A percentile compares a stretch with the other conserved stretches of the same genome.
phyloP scores from a whole-genome alignment of 2,329 filamentous ascomycete species.

The Didymella keratinophila region DNA sequence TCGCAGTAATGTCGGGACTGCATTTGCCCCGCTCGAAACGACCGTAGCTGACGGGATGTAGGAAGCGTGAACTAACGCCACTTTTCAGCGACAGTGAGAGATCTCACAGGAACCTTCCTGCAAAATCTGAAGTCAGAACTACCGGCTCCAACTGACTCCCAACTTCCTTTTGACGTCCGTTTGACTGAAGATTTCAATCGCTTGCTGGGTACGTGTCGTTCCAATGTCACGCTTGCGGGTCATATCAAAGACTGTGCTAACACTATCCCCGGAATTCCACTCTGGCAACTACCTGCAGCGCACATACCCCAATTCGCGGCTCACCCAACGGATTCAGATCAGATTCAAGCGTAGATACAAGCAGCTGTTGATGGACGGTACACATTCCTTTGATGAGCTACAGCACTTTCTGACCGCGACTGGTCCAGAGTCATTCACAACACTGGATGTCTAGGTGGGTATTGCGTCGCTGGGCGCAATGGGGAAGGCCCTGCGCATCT shows the following conservation, averaged over 20 bases:
- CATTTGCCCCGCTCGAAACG: background rate
- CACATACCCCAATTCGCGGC: background rate
- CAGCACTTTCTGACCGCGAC: background rate
- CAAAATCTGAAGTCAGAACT: background rate
- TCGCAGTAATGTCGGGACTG: background rate
- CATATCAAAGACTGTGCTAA: background rate
- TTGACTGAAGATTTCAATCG: background rate
- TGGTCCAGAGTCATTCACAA: background rate
- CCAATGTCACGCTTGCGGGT: background rate
- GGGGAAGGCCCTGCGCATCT: background rate
- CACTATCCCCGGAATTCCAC: background rate
- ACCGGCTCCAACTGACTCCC: too few relatives aligned
- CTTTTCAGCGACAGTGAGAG: background rate
- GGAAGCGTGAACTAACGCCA: background rate
- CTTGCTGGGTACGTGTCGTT: background rate
- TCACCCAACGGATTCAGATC: background rate
- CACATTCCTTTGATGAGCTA: background rate
- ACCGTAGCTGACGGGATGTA: background rate
- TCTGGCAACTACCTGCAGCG: background rate
- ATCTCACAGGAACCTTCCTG: background rate
- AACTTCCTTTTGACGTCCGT: background rate
- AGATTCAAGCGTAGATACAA: background rate
- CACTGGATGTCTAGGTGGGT: constrained; percentile 4
- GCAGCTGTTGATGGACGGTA: background rate
- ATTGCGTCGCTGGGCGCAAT: background rate